Base-by-base conservation (phyloP, 768 basidiomycete species). In the Leccinum sublutescens region DNA sequence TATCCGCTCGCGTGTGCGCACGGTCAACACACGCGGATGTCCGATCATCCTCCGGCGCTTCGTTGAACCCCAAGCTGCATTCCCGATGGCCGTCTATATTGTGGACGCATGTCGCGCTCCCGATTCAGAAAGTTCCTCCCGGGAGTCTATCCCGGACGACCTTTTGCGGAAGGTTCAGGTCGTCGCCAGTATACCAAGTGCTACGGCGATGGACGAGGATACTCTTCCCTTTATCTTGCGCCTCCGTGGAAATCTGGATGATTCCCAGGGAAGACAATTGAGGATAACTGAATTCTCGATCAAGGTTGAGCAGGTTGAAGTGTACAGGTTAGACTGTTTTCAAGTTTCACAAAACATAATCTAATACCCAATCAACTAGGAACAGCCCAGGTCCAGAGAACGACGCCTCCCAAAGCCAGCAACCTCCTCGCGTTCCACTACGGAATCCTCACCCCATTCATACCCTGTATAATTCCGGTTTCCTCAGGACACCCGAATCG, bases 381-480 rank as follows among this genome's bases (percentile, higher is more conserved):
- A 76, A 72, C 17, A 66, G 73, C 8, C 73, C 78, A n/a, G 76
- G 78, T 17, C 55, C 71, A 17, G 72, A 76, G 27, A 84, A 81
- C 62, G 64, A 76, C 3, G 52, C 88, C 19, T 75, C 82, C 9
- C 61, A 69, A 48, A 69, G 75, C 11, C 65, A 77, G 50, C 91
- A 94, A 62, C 91, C 91, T 23, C 91, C 91, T 6, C 74, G 78
- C 49, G 60, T 77, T 34, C 82, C 86, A 2, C 77, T 94, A 23
- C 80, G 77, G 14, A 70, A 78, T 40, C 76, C 84, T 1, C 85
- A 90, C 61, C 76, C 82, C 5, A 61, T 81, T 14, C 70, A 70
- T n/a, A 60, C 72, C 1, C 69, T 90, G 29, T 80, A 80, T 58
- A 74, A 79, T 31, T 71, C 79, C 62, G 80, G 79, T 29, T 68